Conservation (phyloP, 768 basidiomycete genomes). For the Tylopilus intermedius region DNA sequence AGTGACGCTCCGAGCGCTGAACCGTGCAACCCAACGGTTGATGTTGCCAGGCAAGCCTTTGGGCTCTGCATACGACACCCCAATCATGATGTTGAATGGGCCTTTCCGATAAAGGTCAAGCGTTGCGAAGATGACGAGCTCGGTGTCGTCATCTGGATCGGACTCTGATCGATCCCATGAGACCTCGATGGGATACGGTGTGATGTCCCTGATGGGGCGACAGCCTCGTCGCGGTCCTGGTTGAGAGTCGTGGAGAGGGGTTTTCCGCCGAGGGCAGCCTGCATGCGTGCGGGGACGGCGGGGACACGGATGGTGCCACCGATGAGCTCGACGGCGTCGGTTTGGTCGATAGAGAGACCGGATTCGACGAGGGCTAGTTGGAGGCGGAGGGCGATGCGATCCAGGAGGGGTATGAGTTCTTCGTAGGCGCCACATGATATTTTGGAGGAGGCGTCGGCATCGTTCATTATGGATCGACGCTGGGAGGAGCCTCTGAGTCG, state of each 20-base stretch:
- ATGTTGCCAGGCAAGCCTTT: slow-evolving; percentile 65
- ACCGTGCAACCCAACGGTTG: slow-evolving; percentile 81
- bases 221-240: slow-evolving; percentile 80
- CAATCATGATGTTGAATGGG: slow-evolving; percentile 66
- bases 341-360: slow-evolving; percentile 73
- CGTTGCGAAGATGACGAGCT: slow-evolving; percentile 87
- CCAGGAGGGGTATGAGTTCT: slow-evolving; percentile 65
- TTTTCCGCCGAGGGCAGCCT: slow-evolving; percentile 77
- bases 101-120: slow-evolving; percentile 78
- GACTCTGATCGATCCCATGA: slow-evolving; percentile 72
- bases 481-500: slow-evolving; percentile 82
- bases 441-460: slow-evolving; percentile 86
- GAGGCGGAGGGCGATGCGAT: slow-evolving; percentile 71
- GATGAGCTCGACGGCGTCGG: slow-evolving; percentile 88
- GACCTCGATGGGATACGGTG: slow-evolving; percentile 85
- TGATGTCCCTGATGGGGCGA: slow-evolving; percentile 82
- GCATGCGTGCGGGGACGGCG: slow-evolving; percentile 83
- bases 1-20: slow-evolving; percentile 79
- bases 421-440: slow-evolving; percentile 83
- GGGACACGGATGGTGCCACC: slow-evolving; percentile 93
- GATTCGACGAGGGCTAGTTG: slow-evolving; percentile 76
- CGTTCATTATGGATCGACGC: slow-evolving; percentile 97
- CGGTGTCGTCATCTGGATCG: slow-evolving; percentile 86
- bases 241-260: slow-evolving; percentile 88
- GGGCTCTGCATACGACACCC: slow-evolving; percentile 79